Evolutionary conservation across 768 basidiomycete genomes (phyloP).

Genomic region (Tulasnella sp.): DNA sequence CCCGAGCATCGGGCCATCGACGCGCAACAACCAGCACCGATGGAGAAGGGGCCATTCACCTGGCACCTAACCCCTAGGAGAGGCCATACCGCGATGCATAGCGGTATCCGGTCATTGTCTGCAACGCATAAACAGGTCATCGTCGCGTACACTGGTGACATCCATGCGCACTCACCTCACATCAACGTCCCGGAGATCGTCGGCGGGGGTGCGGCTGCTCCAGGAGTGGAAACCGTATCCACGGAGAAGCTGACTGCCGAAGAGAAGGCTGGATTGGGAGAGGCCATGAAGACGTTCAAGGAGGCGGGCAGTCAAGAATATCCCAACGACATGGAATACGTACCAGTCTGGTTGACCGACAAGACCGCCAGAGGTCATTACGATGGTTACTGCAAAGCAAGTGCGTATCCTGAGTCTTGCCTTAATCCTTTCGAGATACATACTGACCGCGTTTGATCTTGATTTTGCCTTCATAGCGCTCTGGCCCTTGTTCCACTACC

Average conservation of each 20-base stretch:
- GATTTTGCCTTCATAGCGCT: slow-evolving; percentile 42
- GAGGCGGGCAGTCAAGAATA: slow-evolving; percentile 35
- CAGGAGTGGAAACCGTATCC: slow-evolving; percentile 31
- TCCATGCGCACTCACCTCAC: slow-evolving; percentile 40
- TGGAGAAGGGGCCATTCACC: slow-evolving; percentile 14
- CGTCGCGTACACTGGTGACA: slow-evolving; percentile 90
- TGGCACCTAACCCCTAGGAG: slow-evolving; percentile 76
- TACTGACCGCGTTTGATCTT: background rate
- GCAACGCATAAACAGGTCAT: slow-evolving; percentile 82
- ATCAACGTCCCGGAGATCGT: slow-evolving; percentile 23
- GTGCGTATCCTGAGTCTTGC: slow-evolving; percentile 52
- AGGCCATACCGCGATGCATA: slow-evolving; percentile 91
- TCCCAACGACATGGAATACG: slow-evolving; percentile 47
- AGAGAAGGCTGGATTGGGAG: slow-evolving; percentile 56
- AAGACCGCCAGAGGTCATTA: slow-evolving; percentile 88
- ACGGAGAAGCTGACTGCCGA: slow-evolving; percentile 41
- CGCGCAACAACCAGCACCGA: slow-evolving; percentile 19
- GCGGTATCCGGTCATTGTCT: slow-evolving; percentile 76
- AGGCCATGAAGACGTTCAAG: slow-evolving; percentile 49
- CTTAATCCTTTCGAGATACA: background rate
- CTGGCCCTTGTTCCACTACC: slow-evolving; percentile 97
- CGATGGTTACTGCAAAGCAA: slow-evolving; percentile 96
- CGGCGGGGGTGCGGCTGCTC: slow-evolving; percentile 12
- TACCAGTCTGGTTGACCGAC: slow-evolving; percentile 87
- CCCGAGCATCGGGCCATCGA: slow-evolving; percentile 42